Evolutionary conservation across 1,284 basidiomycete genomes (phyloP).

Genomic region (Apiotrichum siamense): DNA sequence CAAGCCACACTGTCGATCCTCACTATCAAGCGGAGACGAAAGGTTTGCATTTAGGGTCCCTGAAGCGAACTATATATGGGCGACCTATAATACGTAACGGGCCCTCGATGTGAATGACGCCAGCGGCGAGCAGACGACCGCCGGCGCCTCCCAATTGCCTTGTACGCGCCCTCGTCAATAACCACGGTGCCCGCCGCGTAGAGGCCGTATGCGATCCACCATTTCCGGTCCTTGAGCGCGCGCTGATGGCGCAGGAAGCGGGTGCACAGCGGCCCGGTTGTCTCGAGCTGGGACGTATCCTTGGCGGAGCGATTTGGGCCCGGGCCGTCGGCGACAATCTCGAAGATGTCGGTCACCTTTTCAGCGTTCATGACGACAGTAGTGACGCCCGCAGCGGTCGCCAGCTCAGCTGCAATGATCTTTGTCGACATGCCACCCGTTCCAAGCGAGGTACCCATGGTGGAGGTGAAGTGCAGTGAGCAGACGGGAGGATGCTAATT

Average conservation of each 20-base stretch:
- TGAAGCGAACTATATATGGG: too few species aligned
- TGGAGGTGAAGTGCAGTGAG: slow-evolving; percentile 80
- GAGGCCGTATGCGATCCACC: slow-evolving; percentile 91
- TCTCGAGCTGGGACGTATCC: slow-evolving; percentile 24
- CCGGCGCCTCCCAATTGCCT: slow-evolving; percentile 74
- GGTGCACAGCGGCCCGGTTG: slow-evolving; percentile 61
- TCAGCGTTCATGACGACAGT: slow-evolving; percentile 85
- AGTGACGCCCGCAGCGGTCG: slow-evolving; percentile 90
- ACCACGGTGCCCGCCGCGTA: slow-evolving; percentile 80
- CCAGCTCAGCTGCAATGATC: slow-evolving; percentile 94
- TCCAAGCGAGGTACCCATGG: slow-evolving; percentile 84
- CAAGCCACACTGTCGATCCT: too few species aligned
- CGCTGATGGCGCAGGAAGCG: slow-evolving; percentile 69
- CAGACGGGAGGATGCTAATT: too few species aligned
- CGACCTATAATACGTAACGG: too few species aligned
- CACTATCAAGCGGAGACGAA: too few species aligned
- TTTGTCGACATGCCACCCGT: slow-evolving; percentile 99
- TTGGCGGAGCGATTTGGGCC: slow-evolving; percentile 31
- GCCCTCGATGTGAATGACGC: slow-evolving; percentile 79
- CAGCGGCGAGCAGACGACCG: slow-evolving; percentile 81
- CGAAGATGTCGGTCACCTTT: slow-evolving; percentile 68
- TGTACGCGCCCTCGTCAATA: slow-evolving; percentile 74
- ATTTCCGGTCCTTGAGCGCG: slow-evolving; percentile 82
- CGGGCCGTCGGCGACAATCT: slow-evolving; percentile 61
- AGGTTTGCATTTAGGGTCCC: too few species aligned